These are phyloP conservation scores for Stephania yunnanensis DNA, from an alignment of 164 flowering plant species.

Conservation along the genomic window DNA sequence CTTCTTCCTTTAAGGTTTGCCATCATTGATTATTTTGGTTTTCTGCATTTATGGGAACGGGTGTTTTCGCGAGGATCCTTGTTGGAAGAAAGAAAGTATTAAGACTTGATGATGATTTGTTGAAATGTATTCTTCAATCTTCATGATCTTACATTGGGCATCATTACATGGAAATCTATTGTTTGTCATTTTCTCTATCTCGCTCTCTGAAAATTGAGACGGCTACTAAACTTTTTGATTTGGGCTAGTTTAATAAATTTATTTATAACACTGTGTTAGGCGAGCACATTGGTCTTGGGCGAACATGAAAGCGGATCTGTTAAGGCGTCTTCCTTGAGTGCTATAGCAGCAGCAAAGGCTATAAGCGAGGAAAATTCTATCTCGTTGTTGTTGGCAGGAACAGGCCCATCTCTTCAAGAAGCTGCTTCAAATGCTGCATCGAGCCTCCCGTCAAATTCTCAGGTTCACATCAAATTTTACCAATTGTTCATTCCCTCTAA, in stretches of 20 bases:
- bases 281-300: slow-evolving; percentile 70
- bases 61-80: background rate
- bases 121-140: background rate
- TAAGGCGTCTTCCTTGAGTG: slow-evolving; percentile 54
- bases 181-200: background rate
- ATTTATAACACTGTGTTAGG: slow-evolving; percentile 18
- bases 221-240: background rate
- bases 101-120: background rate
- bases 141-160: background rate
- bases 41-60: background rate
- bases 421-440: slow-evolving; percentile 80
- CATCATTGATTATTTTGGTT: background rate
- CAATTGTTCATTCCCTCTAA: background rate
- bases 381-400: slow-evolving; percentile 74
- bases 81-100: background rate
- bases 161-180: background rate
- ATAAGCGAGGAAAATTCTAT: slow-evolving; percentile 48
- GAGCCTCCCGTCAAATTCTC: slow-evolving; percentile 67
- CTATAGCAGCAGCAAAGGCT: slow-evolving; percentile 69
- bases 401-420: slow-evolving; percentile 67
- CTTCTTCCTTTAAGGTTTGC: background rate
- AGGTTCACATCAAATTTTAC: slow-evolving; percentile 32
- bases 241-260: background rate
- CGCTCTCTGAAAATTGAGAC: background rate
- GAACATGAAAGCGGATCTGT: slow-evolving; percentile 72